These are phyloP conservation scores for Saccharomyces hybrid DNA, from an alignment of 1,139 yeast genomes.

Conservation along the genomic window DNA sequence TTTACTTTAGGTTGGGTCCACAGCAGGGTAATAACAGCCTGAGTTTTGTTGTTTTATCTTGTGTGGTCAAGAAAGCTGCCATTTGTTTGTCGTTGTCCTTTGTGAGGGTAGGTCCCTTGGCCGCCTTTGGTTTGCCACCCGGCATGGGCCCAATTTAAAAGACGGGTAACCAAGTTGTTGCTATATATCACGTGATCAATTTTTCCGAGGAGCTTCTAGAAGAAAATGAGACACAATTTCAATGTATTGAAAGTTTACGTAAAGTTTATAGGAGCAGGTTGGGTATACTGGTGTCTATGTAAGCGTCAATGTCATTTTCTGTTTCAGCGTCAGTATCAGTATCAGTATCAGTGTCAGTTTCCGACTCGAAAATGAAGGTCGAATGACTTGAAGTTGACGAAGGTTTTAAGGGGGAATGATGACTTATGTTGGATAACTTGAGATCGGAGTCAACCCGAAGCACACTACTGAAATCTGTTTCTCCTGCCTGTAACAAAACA, in stretches of 20 bases:
- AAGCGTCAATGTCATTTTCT: not conserved
- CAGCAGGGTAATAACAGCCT: conserved; percentile 1
- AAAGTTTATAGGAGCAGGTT: not conserved
- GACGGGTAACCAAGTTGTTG: not conserved
- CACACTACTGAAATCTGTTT: not conserved
- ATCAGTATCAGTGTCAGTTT: not conserved
- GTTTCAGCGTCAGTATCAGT: not conserved
- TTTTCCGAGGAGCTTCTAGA: not conserved
- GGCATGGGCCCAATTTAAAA: not conserved
- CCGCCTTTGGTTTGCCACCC: not conserved
- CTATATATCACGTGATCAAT: not conserved
- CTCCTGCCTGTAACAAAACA: not conserved
- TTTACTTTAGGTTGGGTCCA: not conserved
- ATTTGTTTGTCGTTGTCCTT: not conserved
- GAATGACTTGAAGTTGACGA: not conserved
- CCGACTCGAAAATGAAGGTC: not conserved
- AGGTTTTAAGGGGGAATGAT: not conserved
- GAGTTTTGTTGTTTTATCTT: not conserved
- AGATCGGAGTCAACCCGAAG: not conserved
- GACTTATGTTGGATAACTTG: not conserved
- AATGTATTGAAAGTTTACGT: not conserved
- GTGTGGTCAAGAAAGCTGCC: not conserved
- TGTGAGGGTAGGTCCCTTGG: conserved; percentile 1
- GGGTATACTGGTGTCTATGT: not conserved
- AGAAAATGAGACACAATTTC: not conserved